Evolutionary conservation across 73 alveolate species (phyloP).

Genomic region (Paramecium caudatum): DNA sequence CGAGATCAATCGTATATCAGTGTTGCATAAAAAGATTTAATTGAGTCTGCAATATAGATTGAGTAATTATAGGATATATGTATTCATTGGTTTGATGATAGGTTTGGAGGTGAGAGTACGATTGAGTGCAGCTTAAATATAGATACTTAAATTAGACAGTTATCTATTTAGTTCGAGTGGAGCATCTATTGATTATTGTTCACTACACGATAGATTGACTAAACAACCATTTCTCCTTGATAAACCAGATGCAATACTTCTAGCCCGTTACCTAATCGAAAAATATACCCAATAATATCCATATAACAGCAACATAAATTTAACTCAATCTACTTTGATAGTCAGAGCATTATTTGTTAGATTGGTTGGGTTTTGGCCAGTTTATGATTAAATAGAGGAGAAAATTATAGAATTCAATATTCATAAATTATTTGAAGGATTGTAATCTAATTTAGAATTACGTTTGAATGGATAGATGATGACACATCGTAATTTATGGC

Average conservation of each 20-base stretch:
- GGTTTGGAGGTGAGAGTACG: background rate
- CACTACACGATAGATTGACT: background rate
- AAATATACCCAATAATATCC: constrained; percentile 44
- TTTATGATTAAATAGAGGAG: constrained; percentile 18
- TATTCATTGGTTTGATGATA: background rate
- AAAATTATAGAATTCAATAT: background rate
- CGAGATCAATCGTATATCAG: background rate
- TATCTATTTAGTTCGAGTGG: background rate
- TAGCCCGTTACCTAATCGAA: constrained; percentile 37
- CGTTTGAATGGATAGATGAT: background rate
- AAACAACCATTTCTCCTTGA: constrained; percentile 22
- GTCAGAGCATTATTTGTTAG: background rate
- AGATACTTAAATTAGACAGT: background rate
- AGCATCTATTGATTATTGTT: background rate
- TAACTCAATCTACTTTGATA: background rate
- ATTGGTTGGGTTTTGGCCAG: constrained; percentile 22
- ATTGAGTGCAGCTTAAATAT: background rate
- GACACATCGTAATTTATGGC: background rate
- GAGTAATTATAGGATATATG: background rate
- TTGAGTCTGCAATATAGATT: background rate
- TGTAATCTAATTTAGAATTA: background rate
- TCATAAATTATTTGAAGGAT: background rate
- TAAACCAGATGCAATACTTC: constrained; percentile 29
- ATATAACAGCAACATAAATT: background rate
- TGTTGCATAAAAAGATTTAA: background rate